Base-by-base conservation (phyloP, 2,329 filamentous ascomycete genomes). In the Sclerotinia nivalis region DNA sequence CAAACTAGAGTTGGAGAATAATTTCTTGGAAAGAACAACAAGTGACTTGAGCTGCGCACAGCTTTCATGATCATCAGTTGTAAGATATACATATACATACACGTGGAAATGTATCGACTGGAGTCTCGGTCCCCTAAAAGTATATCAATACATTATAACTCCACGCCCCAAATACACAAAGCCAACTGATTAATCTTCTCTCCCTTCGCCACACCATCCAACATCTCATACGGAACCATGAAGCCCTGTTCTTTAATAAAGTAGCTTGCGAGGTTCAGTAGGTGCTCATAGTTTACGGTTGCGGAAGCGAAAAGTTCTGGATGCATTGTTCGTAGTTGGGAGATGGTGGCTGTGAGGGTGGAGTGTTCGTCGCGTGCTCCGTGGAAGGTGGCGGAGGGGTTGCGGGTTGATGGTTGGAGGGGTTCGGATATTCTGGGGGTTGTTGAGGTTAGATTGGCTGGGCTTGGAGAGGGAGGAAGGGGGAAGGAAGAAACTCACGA, bases 191-290 rank as follows among this genome's bases (percentile, higher is more conserved):
- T 31, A 9, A 56, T 31, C 28, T 20, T 34, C 18, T 54, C 20
- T 15, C 68, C 67, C 49, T 31, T 45, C 13, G 49, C 54, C 12
- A 20, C 34, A 18, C 64, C 64, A 49, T 68, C 31, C 3, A 56
- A 1, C 70, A 73, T 73, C n/a, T 47, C 43, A 55, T 69, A 72
- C 20, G 47, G 40, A 15, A 55, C 62, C 49, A 59, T 28, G 6
- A 76, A 40, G 0, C 61, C 69, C 59, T 76, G 74, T 56, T 76
- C 72, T 13, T 67, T 68, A 1, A 68, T 71, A 1, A 76, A 9
- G 28, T 71, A 72, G 64, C 72, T 76, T 10, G 74, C 73, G n/a
- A 72, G 72, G 45, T 75, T 70, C 3, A 72, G 66, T 8, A 73
- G 13, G 12, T 34, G 47, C 15, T 25, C 54, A 1, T 22, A n/a